Evolutionary conservation across 2,329 filamentous ascomycete genomes (phyloP).

Genomic region (Tympanopsis confertula): DNA sequence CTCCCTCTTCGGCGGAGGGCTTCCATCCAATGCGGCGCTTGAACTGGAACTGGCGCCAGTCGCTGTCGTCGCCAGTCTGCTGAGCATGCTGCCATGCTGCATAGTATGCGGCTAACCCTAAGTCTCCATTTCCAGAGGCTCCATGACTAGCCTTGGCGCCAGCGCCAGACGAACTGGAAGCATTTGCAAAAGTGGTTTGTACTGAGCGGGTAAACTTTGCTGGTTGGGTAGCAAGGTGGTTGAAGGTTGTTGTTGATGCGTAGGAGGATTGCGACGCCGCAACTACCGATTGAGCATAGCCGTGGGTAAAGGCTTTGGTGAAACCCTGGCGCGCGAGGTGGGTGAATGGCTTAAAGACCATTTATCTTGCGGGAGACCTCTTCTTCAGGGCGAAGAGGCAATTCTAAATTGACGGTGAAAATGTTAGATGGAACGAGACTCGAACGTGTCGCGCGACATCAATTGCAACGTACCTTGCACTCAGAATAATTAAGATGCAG

Average conservation of each 20-base stretch:
- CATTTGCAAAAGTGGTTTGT: constrained; percentile 56
- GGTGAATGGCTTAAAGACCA: constrained; percentile 70
- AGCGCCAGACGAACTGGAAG: constrained; percentile 34
- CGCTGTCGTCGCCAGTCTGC: constrained; percentile 54
- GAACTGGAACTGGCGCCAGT: constrained; percentile 88
- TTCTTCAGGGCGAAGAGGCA: constrained; percentile 41
- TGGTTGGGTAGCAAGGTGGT: constrained; percentile 40
- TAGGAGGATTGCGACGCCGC: constrained; percentile 71
- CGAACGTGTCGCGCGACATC: background rate
- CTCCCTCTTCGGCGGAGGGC: constrained; percentile 41
- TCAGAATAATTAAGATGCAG: constrained; percentile 64
- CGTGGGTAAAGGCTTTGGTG: constrained; percentile 83
- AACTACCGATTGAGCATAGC: constrained; percentile 95
- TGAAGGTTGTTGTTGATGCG: constrained; percentile 50
- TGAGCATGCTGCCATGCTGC: constrained; percentile 78
- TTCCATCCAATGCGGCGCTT: constrained; percentile 85
- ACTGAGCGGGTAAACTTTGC: constrained; percentile 46
- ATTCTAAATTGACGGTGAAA: background rate
- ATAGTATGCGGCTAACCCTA: constrained; percentile 78
- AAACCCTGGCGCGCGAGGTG: constrained; percentile 73
- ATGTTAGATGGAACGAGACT: too few relatives aligned
- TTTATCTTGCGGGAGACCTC: constrained; percentile 71
- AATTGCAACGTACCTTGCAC: constrained; percentile 39
- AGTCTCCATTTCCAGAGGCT: constrained; percentile 31
- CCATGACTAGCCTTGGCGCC: constrained; percentile 45